These are phyloP conservation scores for Stachybotrys elegans DNA, from an alignment of 2,329 filamentous ascomycete genomes.

Conservation along the genomic window DNA sequence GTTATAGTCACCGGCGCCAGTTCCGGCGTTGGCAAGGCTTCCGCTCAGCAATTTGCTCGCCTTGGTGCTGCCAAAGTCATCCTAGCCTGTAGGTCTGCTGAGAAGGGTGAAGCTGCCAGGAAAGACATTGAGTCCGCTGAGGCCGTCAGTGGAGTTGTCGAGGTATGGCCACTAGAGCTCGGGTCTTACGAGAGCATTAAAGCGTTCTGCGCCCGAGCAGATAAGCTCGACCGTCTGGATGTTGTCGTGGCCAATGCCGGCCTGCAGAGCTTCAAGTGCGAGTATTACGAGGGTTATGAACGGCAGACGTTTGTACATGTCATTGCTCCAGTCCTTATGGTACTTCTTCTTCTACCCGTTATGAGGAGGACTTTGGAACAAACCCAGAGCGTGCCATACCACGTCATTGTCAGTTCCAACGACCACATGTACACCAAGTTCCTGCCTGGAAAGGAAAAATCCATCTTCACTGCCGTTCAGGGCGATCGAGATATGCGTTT, in stretches of 20 bases:
- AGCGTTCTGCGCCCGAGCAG: constrained; percentile 31
- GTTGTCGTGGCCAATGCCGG: constrained; percentile 34
- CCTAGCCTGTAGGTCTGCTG: constrained; percentile 25
- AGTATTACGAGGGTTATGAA: constrained; percentile 38
- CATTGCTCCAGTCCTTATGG: constrained; percentile 38
- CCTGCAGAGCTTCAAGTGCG: constrained; percentile 15
- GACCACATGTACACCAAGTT: constrained; percentile 14
- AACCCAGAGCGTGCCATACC: constrained; percentile 9
- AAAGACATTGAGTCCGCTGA: constrained; percentile 25
- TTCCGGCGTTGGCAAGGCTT: constrained; percentile 29
- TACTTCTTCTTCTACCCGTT: constrained; percentile 42
- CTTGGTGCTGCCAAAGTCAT: constrained; percentile 29
- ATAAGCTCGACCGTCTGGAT: constrained; percentile 34
- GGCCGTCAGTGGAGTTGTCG: constrained; percentile 19
- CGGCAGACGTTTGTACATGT: constrained; percentile 45
- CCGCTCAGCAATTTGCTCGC: constrained; percentile 26
- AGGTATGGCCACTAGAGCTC: constrained; percentile 47
- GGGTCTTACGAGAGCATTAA: constrained; percentile 29
- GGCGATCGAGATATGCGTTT: constrained; percentile 5
- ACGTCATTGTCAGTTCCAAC: constrained; percentile 18
- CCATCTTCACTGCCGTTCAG: constrained; percentile 22
- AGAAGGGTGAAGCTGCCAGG: constrained; percentile 25
- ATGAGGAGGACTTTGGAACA: constrained; percentile 31
- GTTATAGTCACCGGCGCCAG: constrained; percentile 33
- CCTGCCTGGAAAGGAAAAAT: constrained; percentile 13